Percentiles rank a stretch among this genome's conserved stretches.
Evolutionary conservation across 1,284 basidiomycete genomes (phyloP).

Genomic region (Puccinia novopanici): DNA sequence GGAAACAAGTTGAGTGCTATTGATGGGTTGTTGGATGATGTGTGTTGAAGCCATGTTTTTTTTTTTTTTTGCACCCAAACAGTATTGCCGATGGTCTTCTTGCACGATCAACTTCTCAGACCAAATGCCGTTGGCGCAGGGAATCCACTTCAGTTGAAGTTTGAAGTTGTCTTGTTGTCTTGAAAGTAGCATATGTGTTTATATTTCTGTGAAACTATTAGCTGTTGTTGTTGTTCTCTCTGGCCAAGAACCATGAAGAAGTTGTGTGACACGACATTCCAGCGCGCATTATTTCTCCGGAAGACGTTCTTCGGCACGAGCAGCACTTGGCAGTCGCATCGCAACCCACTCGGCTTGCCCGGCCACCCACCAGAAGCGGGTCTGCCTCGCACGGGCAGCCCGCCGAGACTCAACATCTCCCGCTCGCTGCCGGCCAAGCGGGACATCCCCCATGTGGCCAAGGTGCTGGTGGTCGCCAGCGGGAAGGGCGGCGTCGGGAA

Average conservation of each 20-base stretch:
- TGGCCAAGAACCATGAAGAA: not conserved
- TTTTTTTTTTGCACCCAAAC: slow-evolving; percentile 14
- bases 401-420: slow-evolving; percentile 44
- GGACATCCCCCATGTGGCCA: slow-evolving; percentile 62
- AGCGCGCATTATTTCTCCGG: not conserved
- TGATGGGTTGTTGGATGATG: not conserved
- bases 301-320: not conserved
- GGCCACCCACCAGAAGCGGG: not conserved
- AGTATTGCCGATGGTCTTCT: slow-evolving; percentile 65
- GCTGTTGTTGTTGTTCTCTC: not conserved
- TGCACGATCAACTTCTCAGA: slow-evolving; percentile 92
- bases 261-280: not conserved
- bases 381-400: slow-evolving; percentile 20
- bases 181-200: not conserved
- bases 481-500: slow-evolving; percentile 98
- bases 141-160: slow-evolving; percentile 71
- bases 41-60: slow-evolving; percentile 7
- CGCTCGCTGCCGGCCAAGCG: slow-evolving; percentile 38
- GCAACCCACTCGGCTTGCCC: slow-evolving; percentile 19
- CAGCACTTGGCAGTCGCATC: not conserved
- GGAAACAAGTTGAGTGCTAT: slow-evolving; percentile 77
- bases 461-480: slow-evolving; percentile 81
- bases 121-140: slow-evolving; percentile 84
- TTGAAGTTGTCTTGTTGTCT: not conserved
- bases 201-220: not conserved